Evolutionary conservation across 768 basidiomycete species (phyloP).

Genomic region (Megacollybia marginata): DNA sequence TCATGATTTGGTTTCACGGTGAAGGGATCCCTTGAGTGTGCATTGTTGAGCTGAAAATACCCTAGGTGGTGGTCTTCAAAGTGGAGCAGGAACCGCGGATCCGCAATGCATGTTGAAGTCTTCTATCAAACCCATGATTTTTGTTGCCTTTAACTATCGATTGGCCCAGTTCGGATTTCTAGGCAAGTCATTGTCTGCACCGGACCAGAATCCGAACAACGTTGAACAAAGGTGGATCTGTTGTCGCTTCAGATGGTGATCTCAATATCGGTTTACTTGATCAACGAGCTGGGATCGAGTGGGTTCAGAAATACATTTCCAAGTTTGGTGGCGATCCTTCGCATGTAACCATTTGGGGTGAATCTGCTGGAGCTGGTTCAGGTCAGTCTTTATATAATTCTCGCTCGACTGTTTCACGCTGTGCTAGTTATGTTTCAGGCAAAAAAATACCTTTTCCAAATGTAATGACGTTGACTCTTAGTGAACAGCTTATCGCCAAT

Average conservation of each 20-base stretch:
- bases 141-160: constrained; percentile 29
- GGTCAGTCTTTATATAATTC: neutral
- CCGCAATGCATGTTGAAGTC: constrained; percentile 25
- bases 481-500: constrained; percentile 27
- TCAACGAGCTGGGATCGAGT: constrained; percentile 22
- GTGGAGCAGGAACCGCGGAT: constrained; percentile 24
- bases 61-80: constrained; percentile 35
- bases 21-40: neutral
- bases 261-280: constrained; percentile 26
- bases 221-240: constrained; percentile 5
- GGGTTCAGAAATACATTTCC: constrained; percentile 22
- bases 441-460: neutral
- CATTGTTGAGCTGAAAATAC: neutral
- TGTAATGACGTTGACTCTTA: neutral
- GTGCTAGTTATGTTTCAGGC: constrained; percentile 17
- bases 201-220: neutral
- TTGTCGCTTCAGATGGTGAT: constrained; percentile 17
- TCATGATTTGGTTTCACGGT: constrained; percentile 36
- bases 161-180: constrained; percentile 15
- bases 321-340: constrained; percentile 13
- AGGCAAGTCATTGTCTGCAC: neutral
- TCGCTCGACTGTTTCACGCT: constrained; percentile 24
- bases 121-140: constrained; percentile 25
- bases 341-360: constrained; percentile 7
- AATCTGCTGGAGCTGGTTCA: constrained; percentile 7